These are phyloP conservation scores for Hericium coralloides DNA, from an alignment of 768 basidiomycete genomes.

Conservation along the genomic window DNA sequence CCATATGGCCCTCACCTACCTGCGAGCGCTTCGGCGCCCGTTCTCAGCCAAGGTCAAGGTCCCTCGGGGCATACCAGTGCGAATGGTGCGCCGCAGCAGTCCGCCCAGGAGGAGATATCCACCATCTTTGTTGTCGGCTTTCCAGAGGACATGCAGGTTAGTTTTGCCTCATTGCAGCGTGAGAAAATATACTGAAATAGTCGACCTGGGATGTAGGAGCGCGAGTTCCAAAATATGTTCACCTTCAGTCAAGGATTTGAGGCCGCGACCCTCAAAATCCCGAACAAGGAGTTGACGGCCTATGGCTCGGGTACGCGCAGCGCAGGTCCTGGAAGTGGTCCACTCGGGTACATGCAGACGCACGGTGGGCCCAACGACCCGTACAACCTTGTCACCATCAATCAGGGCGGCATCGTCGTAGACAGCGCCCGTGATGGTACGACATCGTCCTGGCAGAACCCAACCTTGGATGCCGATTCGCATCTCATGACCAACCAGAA, in stretches of 20 bases:
- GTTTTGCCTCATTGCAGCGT: constrained; percentile 18
- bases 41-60: constrained; percentile 13
- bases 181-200: constrained; percentile 7
- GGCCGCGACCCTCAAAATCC: constrained; percentile 95
- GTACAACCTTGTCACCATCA: constrained; percentile 76
- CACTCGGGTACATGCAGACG: constrained; percentile 13
- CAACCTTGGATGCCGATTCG: constrained; percentile 18
- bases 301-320: constrained; percentile 36
- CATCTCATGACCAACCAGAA: constrained; percentile 13
- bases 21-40: constrained; percentile 27
- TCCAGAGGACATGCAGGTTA: constrained; percentile 96
- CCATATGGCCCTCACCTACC: constrained; percentile 66
- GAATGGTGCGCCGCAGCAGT: constrained; percentile 20
- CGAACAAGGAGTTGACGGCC: constrained; percentile 81
- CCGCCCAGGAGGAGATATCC: constrained; percentile 77
- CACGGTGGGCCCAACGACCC: constrained; percentile 61
- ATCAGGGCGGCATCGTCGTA: constrained; percentile 77
- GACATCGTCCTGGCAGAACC: constrained; percentile 52
- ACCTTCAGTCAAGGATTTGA: constrained; percentile 94
- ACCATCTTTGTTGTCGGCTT: constrained; percentile 99
- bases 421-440: constrained; percentile 68
- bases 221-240: constrained; percentile 99
- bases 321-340: constrained; percentile 5
- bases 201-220: constrained; percentile 52
- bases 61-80: constrained; percentile 12